Base-by-base conservation (phyloP, 2,329 filamentous ascomycete species). In the Beauveria sp. region DNA sequence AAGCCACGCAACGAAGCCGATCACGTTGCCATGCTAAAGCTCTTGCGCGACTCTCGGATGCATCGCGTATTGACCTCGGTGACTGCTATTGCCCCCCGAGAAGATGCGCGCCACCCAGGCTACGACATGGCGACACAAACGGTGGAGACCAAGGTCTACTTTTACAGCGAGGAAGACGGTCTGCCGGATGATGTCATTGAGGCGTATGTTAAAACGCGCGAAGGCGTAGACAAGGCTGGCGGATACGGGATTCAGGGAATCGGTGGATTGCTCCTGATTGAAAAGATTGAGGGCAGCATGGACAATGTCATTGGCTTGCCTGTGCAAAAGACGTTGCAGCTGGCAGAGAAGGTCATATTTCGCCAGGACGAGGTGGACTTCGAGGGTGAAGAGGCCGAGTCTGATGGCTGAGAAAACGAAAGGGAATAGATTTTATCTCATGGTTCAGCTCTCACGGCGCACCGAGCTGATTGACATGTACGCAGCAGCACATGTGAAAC, bases 261-360 rank as follows among this genome's bases (percentile, higher is more conserved):
- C 12, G 95, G 90, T 1, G 88, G 90, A 9, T 86, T 97, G 72
- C 80, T 99, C 63, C 75, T 99, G 62, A 86, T 99, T 14, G 92
- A 97, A 73, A 88, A 83, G 73, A 89, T 99, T 66, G 90, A 96
- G 65, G 95, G 95, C 12, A 86, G 86, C 60, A 90, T 91, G 69
- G 95, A 99, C 78, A 98, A 98, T 73, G 95, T 98, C 1, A 87
- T 99, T 30, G 95, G 95, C 0, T 73, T 99, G 73, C 95, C 95
- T 8, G 80, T 98, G 65, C 83, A 91, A 67, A 83, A 84, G 66
- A 90, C 87, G 14, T 72, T 99, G 72, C 85, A 86, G 71, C 74
- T 97, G 68, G 95, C 96, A 63, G 93, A 98, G 78, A 90, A 87
- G 79, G 89, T 92, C n/a, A 80, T 97, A 65, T 86, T 88, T 67